Conservation (phyloP, 257 asterid genomes). For the Solanum pennellii region DNA sequence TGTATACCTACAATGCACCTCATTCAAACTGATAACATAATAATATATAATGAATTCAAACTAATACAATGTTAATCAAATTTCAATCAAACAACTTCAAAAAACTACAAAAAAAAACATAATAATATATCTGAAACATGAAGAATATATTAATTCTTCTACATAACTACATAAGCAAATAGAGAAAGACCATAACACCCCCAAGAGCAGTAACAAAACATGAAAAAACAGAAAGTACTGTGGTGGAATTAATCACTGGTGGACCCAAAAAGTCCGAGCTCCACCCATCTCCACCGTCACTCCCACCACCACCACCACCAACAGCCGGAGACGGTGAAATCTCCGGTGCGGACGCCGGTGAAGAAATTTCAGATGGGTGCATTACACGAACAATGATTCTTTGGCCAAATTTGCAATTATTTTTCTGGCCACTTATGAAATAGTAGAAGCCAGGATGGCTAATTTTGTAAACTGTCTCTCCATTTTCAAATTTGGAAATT, state of each 20-base stretch:
- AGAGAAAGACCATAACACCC: slow-evolving; percentile 13
- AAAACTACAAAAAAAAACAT: neutral
- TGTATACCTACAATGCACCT: neutral
- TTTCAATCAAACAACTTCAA: neutral
- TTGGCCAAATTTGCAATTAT: slow-evolving; percentile 55
- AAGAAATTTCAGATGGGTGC: slow-evolving; percentile 32
- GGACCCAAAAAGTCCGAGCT: slow-evolving; percentile 9
- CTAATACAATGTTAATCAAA: neutral
- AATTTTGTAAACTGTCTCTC: slow-evolving; percentile 34
- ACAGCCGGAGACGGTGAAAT: slow-evolving; percentile 2
- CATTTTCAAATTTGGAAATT: slow-evolving; percentile 35
- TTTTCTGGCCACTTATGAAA: slow-evolving; percentile 62
- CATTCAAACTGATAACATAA: neutral
- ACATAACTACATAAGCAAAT: slow-evolving; percentile 26
- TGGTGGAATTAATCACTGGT: slow-evolving; percentile 11
- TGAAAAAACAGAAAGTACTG: slow-evolving; percentile 11
- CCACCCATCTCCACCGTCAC: slow-evolving; percentile 3
- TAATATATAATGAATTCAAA: neutral
- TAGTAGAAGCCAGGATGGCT: slow-evolving; percentile 43
- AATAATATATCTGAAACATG: neutral
- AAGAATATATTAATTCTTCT: neutral
- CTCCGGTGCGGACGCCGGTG: slow-evolving; percentile 24
- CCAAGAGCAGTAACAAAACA: slow-evolving; percentile 15
- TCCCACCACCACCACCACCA: neutral
- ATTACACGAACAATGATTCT: slow-evolving; percentile 51